Evolutionary conservation across 2,329 filamentous ascomycete genomes (phyloP).

Genomic region (Sordariomycetes sp.): DNA sequence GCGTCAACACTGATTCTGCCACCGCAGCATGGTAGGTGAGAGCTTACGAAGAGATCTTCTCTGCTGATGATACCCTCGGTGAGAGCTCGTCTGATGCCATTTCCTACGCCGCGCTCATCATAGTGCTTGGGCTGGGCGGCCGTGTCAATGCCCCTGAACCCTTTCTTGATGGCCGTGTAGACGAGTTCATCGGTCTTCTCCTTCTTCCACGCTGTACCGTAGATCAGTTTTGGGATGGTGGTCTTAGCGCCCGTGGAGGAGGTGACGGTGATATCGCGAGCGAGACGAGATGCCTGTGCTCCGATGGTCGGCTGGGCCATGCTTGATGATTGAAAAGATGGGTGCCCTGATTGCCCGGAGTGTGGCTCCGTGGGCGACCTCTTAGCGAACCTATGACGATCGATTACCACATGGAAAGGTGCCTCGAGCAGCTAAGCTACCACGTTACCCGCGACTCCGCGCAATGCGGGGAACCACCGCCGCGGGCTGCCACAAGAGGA

Average conservation of each 20-base stretch:
- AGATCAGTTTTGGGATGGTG: slow-evolving; percentile 48
- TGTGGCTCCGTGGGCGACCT: no score
- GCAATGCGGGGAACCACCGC: no score
- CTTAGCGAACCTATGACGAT: not conserved
- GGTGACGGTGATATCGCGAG: slow-evolving; percentile 17
- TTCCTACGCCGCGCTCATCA: slow-evolving; percentile 60
- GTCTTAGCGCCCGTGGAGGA: not conserved
- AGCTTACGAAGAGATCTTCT: slow-evolving; percentile 43
- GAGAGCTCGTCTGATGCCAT: slow-evolving; percentile 55
- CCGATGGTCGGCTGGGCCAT: slow-evolving; percentile 12
- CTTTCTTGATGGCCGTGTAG: slow-evolving; percentile 54
- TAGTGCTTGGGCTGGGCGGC: slow-evolving; percentile 75
- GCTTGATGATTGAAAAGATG: not conserved
- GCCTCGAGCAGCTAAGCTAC: no score
- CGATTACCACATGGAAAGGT: no score
- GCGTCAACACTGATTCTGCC: no score
- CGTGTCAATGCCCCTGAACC: slow-evolving; percentile 69
- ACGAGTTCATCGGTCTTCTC: slow-evolving; percentile 59
- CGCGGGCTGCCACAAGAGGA: no score
- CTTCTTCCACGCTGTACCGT: slow-evolving; percentile 84
- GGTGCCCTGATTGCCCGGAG: no score
- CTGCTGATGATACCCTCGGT: slow-evolving; percentile 44
- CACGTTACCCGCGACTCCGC: no score
- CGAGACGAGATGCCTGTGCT: slow-evolving; percentile 18
- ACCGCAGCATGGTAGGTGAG: not conserved